phyloP scores from a whole-genome alignment of 2,329 filamentous ascomycete species.

The Pezicula carpinea region DNA sequence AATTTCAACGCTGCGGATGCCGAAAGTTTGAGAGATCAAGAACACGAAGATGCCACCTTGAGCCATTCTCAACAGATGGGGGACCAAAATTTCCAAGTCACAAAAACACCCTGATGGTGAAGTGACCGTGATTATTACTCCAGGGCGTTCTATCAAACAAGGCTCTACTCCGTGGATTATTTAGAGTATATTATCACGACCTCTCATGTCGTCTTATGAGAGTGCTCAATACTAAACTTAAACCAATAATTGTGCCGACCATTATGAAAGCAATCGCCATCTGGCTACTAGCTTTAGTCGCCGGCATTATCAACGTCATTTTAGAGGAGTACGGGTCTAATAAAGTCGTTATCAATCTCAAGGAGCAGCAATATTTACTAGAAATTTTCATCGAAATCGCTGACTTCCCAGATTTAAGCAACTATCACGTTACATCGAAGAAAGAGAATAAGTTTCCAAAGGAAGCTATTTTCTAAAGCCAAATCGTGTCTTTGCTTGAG shows the following conservation, averaged over 20 bases:
- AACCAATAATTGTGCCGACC: neutral
- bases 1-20: no score
- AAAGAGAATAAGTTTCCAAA: slow-evolving; percentile 56
- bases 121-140: no score
- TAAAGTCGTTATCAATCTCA: slow-evolving; percentile 38
- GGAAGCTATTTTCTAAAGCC: slow-evolving; percentile 57
- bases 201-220: no score
- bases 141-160: no score
- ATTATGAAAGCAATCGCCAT: slow-evolving; percentile 42
- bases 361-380: slow-evolving; percentile 57
- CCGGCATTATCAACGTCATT: slow-evolving; percentile 44
- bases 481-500: slow-evolving; percentile 59
- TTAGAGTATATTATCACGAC: no score
- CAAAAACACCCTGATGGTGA: no score
- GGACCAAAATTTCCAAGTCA: no score
- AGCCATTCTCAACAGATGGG: no score
- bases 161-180: no score
- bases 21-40: no score
- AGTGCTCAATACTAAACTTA: no score
- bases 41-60: no score
- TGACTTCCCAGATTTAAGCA: slow-evolving; percentile 59
- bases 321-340: slow-evolving; percentile 43
- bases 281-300: slow-evolving; percentile 47
- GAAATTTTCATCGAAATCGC: slow-evolving; percentile 96
- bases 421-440: slow-evolving; percentile 30